phyloP scores from a whole-genome alignment of 129 eudicot genomes.

The Helichrysum umbraculigerum region DNA sequence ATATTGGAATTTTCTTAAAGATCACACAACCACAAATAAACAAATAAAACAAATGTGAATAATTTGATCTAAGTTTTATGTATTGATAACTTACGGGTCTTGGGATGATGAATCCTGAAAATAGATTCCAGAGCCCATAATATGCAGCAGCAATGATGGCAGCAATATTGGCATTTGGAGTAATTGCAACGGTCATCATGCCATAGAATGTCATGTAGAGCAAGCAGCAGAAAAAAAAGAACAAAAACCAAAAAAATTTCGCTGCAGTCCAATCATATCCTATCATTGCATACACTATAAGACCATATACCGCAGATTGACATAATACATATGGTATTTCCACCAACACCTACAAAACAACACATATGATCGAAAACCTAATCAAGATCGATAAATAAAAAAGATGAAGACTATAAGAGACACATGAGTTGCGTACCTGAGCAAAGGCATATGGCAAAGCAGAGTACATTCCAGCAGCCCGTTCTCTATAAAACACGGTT shows the following conservation, averaged over 20 bases:
- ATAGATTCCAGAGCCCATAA: conserved; percentile 59
- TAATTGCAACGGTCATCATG: conserved; percentile 72
- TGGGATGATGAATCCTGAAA: conserved; percentile 76
- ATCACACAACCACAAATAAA: not conserved
- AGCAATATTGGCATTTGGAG: conserved; percentile 70
- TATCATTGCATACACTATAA: conserved; percentile 65
- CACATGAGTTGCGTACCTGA: conserved; percentile 28
- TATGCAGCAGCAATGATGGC: conserved; percentile 55
- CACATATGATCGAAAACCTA: not conserved
- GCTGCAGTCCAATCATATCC: conserved; percentile 70
- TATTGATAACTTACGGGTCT: conserved; percentile 35
- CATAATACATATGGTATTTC: conserved; percentile 66
- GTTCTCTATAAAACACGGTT: conserved; percentile 46
- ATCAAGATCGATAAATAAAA: not conserved
- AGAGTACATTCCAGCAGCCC: conserved; percentile 55
- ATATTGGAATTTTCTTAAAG: conserved; percentile 53
- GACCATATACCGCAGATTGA: conserved; percentile 52
- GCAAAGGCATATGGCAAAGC: conserved; percentile 47
- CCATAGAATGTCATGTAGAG: conserved; percentile 77
- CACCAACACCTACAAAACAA: conserved; percentile 52
- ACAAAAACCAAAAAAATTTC: conserved; percentile 74
- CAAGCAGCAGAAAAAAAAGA: conserved; percentile 53
- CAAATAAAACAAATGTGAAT: not conserved
- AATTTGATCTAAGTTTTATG: not conserved
- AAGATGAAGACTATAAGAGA: not conserved